These are phyloP conservation scores for Calonectria fujianensis DNA, from an alignment of 2,329 filamentous ascomycete genomes.

Conservation along the genomic window DNA sequence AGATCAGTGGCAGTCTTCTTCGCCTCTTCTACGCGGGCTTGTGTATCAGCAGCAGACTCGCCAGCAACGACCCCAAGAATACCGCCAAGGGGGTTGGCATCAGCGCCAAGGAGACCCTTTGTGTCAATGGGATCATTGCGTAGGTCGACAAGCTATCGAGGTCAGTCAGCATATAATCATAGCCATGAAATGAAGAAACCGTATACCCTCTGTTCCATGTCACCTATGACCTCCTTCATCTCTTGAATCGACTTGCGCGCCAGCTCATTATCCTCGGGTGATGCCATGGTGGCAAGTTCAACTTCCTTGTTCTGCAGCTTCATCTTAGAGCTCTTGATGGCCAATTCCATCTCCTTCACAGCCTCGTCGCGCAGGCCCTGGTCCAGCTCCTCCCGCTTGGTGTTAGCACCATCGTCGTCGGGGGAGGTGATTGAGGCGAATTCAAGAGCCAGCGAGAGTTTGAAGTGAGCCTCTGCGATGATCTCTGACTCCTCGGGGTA, in stretches of 20 bases:
- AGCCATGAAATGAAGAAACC: conserved; percentile 27
- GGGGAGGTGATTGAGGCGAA: conserved; percentile 87
- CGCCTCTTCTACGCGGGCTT: conserved; percentile 81
- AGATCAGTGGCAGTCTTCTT: conserved; percentile 85
- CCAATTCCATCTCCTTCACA: conserved; percentile 81
- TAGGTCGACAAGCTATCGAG: conserved; percentile 79
- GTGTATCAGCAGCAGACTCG: conserved; percentile 75
- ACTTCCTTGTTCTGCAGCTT: conserved; percentile 83
- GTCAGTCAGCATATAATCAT: conserved; percentile 33
- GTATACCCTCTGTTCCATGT: conserved; percentile 85
- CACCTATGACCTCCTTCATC: conserved; percentile 84
- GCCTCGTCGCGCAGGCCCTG: conserved; percentile 83
- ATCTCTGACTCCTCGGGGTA: conserved; percentile 88
- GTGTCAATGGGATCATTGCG: conserved; percentile 73
- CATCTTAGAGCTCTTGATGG: conserved; percentile 82
- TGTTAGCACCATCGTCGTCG: conserved; percentile 67
- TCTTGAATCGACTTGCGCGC: conserved; percentile 79
- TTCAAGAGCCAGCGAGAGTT: conserved; percentile 94
- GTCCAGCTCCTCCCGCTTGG: conserved; percentile 75
- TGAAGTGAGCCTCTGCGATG: conserved; percentile 96
- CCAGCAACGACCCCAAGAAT: conserved; percentile 79
- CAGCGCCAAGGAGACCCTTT: conserved; percentile 61
- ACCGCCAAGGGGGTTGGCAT: conserved; percentile 70
- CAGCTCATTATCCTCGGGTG: conserved; percentile 80
- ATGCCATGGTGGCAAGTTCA: conserved; percentile 76